These are phyloP conservation scores for Rhododendron henanense DNA, from an alignment of 148 eudicot species.

Conservation along the genomic window DNA sequence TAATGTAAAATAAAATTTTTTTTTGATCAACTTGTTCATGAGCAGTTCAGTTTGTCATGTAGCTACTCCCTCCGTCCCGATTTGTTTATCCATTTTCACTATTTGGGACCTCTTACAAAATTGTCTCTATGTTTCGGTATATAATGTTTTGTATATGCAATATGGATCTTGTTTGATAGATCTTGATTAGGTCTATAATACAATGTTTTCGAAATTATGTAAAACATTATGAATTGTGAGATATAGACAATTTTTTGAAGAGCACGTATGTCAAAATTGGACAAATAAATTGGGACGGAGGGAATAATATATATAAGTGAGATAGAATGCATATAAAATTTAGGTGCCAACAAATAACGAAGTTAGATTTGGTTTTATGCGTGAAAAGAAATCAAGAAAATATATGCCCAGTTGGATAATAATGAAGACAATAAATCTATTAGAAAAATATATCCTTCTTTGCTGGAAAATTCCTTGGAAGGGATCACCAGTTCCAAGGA, in stretches of 20 bases:
- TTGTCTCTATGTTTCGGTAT: too few relatives aligned
- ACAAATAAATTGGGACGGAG: too few relatives aligned
- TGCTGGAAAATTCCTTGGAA: not conserved
- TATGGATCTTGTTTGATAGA: too few relatives aligned
- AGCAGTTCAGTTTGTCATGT: not conserved
- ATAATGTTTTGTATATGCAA: too few relatives aligned
- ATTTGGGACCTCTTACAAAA: too few relatives aligned
- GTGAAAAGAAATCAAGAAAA: conserved; percentile 1
- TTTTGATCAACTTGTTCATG: not conserved
- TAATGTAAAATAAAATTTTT: too few relatives aligned
- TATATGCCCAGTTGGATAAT: not conserved
- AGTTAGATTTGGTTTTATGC: not conserved
- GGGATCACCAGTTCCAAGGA: not conserved
- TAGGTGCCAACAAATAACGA: not conserved
- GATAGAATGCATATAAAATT: not conserved
- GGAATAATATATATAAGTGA: not conserved
- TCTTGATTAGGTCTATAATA: too few relatives aligned
- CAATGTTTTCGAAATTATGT: too few relatives aligned
- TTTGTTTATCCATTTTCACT: too few relatives aligned
- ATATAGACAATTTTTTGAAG: too few relatives aligned
- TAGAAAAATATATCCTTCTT: not conserved
- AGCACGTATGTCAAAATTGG: too few relatives aligned
- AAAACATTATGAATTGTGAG: too few relatives aligned
- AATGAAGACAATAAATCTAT: not conserved
- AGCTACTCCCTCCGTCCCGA: not conserved